Evolutionary conservation across 805 yeast genomes (phyloP), one percentile per base, ranked within the genome.

Genomic region (Sungouiozyma ichnusensis): DNA sequence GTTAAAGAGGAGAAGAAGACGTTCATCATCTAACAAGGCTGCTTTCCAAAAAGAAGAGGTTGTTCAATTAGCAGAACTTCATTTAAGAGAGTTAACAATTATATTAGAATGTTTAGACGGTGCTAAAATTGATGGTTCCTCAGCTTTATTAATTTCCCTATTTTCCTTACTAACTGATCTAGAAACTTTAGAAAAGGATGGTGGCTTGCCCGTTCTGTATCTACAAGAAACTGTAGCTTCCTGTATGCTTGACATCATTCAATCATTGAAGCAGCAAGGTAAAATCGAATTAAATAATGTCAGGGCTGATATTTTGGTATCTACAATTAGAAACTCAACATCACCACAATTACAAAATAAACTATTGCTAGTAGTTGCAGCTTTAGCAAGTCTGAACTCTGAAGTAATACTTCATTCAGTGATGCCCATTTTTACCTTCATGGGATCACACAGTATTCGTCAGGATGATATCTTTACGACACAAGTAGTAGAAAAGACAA

Each of bases 401-500:
- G 97, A 90, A 55, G 76, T 83, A 24, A 87, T 92, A 20, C 68
- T 92, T 41, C 97, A 92, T 64, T 84, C 96, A 2, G 95, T 92
- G 7, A 92, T 92, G 98, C 98, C 98, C n/a, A 90, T 92, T 40
- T 92, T 92, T 69, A 92, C 98, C 1, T 92, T 92, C 54, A 92
- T 92, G 97, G 98, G 98, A 45, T 95, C 97, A 11, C 94, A 87
- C 55, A 88, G 97, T 13, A 76, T 92, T 40, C 81, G 95, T 55
- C 96, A 92, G 64, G 98, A 92, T 61, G 97, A 92, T 62, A 97
- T 86, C 58, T 90, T 85, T 56, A 86, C 97, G 0, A 82, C 82
- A 27, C 84, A 84, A 50, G 97, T 88, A 36, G 86, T 92, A 48
- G 94, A 87, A 55, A 92, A 85, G 58, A 90, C 98, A 2, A 81